phyloP scores from a whole-genome alignment of 75 land plant species.

The Gnetum montanum region DNA sequence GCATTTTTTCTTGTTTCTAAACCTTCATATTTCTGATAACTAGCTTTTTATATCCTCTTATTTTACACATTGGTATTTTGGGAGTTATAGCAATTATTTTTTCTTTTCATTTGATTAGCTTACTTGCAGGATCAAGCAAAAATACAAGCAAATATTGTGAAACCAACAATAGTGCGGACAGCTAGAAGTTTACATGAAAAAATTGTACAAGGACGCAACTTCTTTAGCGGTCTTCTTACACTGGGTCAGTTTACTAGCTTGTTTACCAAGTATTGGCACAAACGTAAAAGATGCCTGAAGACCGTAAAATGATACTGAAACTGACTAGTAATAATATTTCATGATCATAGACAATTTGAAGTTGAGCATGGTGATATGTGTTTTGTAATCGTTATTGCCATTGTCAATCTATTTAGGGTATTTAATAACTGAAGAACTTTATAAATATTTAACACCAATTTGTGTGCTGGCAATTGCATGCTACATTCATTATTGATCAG shows the following conservation, averaged over 20 bases:
- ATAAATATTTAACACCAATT: too few species aligned
- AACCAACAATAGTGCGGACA: slow-evolving; percentile 46
- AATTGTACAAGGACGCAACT: slow-evolving; percentile 45
- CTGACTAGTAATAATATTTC: too few species aligned
- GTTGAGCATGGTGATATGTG: too few species aligned
- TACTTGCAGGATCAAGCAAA: slow-evolving; percentile 49
- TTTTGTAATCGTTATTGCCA: too few species aligned
- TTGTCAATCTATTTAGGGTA: too few species aligned
- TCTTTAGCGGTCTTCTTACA: neutral
- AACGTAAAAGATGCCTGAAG: neutral
- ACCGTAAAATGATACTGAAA: too few species aligned
- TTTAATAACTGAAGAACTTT: too few species aligned
- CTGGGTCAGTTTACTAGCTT: neutral
- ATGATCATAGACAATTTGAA: too few species aligned
- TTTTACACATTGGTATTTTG: slow-evolving; percentile 6
- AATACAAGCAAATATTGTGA: slow-evolving; percentile 17
- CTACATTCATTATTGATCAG: too few species aligned
- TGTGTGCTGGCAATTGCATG: too few species aligned
- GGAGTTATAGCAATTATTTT: slow-evolving; percentile 3
- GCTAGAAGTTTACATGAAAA: slow-evolving; percentile 57
- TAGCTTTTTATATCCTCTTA: neutral
- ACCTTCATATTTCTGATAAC: neutral
- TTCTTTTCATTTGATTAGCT: slow-evolving; percentile 47
- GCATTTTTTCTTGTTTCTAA: neutral
- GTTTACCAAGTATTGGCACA: neutral